Evolutionary conservation across 2,329 filamentous ascomycete species (phyloP).

Genomic region (Alternaria sp.): DNA sequence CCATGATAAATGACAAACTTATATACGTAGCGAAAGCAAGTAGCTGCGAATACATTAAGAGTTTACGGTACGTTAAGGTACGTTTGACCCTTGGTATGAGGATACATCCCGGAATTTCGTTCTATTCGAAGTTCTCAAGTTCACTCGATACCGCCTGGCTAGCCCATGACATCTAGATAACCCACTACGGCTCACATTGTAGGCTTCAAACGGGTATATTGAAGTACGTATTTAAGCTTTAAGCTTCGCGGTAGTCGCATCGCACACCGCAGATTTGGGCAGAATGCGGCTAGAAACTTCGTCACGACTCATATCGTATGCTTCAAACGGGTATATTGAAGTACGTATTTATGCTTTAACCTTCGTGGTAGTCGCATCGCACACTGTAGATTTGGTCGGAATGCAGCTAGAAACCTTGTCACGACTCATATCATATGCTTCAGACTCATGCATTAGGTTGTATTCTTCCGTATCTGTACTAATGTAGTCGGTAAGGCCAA

Average conservation of each 20-base stretch:
- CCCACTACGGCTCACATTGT: background rate
- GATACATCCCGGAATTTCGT: background rate
- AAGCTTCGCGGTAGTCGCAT: background rate
- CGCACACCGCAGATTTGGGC: background rate
- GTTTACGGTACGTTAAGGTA: background rate
- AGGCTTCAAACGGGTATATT: background rate
- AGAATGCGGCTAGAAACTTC: background rate
- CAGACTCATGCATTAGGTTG: too few relatives aligned
- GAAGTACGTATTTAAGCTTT: background rate
- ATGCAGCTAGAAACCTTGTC: too few relatives aligned
- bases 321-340: background rate
- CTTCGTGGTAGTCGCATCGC: background rate
- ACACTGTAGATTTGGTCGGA: background rate
- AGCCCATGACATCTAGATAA: background rate
- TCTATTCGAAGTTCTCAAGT: background rate
- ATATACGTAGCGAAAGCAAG: background rate
- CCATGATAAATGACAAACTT: fast-evolving
- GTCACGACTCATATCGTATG: background rate
- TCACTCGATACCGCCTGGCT: background rate
- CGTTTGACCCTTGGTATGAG: background rate
- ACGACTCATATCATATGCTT: too few relatives aligned
- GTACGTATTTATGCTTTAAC: background rate
- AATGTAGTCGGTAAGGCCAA: too few relatives aligned
- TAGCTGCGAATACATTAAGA: background rate
- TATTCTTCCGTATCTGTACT: too few relatives aligned